Percentiles rank a stretch among this genome's conserved stretches.
phyloP scores from a whole-genome alignment of 495 filamentous ascomycete genomes.

The Aspergillus bridgeri region DNA sequence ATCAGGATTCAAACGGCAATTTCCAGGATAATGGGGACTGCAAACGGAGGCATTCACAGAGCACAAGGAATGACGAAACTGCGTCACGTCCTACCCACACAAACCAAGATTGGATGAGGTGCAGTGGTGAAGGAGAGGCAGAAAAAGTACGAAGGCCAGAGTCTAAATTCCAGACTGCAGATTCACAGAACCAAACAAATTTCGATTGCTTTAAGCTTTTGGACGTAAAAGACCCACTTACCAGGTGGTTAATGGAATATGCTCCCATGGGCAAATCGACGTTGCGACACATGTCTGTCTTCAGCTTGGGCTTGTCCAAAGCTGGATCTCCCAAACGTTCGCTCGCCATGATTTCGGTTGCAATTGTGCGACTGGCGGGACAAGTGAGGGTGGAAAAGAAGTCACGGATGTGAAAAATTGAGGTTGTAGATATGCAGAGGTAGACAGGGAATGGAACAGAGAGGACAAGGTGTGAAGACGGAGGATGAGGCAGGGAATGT shows the following conservation, averaged over 20 bases:
- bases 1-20: neutral
- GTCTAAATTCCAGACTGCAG: too few species aligned
- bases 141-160: too few species aligned
- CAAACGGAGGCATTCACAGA: neutral
- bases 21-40: neutral
- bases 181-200: too few species aligned
- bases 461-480: too few species aligned
- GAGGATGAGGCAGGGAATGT: neutral
- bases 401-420: neutral
- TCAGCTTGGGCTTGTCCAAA: constrained; percentile 16
- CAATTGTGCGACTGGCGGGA: neutral
- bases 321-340: constrained; percentile 20
- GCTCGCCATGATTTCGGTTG: constrained; percentile 6
- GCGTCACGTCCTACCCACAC: too few species aligned
- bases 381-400: neutral
- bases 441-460: too few species aligned
- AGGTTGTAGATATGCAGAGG: neutral
- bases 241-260: constrained; percentile 23
- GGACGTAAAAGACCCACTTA: constrained; percentile 22
- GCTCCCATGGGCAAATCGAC: constrained; percentile 27
- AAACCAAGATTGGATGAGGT: too few species aligned
- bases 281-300: constrained; percentile 26
- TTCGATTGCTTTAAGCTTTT: too few species aligned
- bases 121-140: too few species aligned
- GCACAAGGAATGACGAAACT: neutral